phyloP scores from a whole-genome alignment of 805 yeast species.

The Zygoascus tannicola region DNA sequence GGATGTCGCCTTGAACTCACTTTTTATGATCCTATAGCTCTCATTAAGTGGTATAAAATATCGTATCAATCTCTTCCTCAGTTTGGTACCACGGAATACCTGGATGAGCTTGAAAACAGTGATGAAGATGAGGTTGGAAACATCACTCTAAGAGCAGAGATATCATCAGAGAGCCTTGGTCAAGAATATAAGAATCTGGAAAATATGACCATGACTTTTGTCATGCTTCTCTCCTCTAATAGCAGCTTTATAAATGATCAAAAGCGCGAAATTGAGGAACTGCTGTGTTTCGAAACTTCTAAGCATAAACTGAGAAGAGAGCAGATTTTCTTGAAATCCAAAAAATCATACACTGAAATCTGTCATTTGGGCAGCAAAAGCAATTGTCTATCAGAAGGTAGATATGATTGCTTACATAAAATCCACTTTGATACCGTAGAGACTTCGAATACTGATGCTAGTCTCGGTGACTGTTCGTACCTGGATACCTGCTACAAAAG shows the following conservation, averaged over 20 bases:
- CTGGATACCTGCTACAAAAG: constrained; percentile 89
- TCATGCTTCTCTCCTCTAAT: constrained; percentile 1
- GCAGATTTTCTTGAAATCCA: constrained; percentile 6
- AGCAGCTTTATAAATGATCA: constrained; percentile 1
- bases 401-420: constrained; percentile 17
- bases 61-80: background rate
- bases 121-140: background rate
- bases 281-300: constrained; percentile 10
- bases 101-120: background rate
- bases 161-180: background rate
- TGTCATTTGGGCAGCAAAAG: constrained; percentile 13
- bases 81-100: background rate
- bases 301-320: constrained; percentile 8
- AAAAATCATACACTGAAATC: constrained; percentile 15
- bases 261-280: constrained; percentile 2
- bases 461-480: constrained; percentile 85
- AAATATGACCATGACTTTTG: background rate
- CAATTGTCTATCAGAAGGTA: constrained; percentile 15
- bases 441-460: constrained; percentile 49
- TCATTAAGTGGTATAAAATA: background rate
- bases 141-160: background rate
- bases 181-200: background rate
- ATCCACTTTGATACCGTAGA: constrained; percentile 29
- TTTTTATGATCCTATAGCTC: background rate
- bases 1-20: background rate